Base-by-base conservation (phyloP, 148 eudicot species). In the Vaccinium darrowii region DNA sequence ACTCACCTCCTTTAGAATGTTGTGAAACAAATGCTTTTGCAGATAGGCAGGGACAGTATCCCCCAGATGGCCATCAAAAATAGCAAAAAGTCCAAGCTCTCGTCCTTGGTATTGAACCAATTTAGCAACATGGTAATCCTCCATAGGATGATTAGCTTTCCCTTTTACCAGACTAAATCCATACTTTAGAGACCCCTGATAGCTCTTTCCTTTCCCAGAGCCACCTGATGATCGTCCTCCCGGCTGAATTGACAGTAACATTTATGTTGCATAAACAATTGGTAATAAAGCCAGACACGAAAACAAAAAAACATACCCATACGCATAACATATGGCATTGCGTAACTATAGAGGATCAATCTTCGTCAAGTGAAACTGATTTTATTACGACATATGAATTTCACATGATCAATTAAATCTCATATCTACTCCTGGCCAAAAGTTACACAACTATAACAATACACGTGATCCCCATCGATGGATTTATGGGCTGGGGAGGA, bases 71-170 rank as follows among this genome's bases (percentile, higher is more conserved):
- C 97, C 97, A 78, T 94, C 97, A 86, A 85, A 94, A 6, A 94
- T 92, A 86, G 97, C 97, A 76, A 94, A 94, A 65, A 94, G 95
- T 47, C 97, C 97, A 84, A 94, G 91, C 85, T 92, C 95, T 18
- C 86, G 92, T 67, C 91, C 93, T 23, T 83, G 82, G 60, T 63
- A 30, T 57, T 83, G 88, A 72, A 86, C 78, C 89, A 92, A 92
- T 83, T 94, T 92, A 73, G 97, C 95, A 63, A 94, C 94, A 88
- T 92, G 94, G 86, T 81, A 94, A 87, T 94, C 97, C 85, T 93
- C 96, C 93, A 93, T 93, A 23, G 95, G 95, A 85, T 93, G 95
- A 80, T 90, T 92, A 67, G 95, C 91, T 84, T 93, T 93, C 67
- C 95, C 95, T 82, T 93, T 93, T 25, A 90, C 92, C 76, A 92